Evolutionary conservation across 305 asterid genomes (phyloP).

Genomic region (Galium porrigens): DNA sequence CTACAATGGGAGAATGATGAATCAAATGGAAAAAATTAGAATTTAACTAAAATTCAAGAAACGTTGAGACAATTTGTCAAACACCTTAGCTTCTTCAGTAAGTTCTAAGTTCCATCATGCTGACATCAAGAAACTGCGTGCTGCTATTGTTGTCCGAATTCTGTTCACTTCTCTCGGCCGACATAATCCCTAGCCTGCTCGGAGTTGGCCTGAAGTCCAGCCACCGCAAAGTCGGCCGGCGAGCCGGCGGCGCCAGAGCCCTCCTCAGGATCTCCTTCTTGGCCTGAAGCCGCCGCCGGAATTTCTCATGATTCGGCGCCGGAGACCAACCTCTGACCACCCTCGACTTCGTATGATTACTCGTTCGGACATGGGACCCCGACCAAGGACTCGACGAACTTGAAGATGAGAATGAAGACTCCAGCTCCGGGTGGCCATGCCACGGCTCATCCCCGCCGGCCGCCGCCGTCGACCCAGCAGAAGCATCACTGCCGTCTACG

Average conservation of each 20-base stretch:
- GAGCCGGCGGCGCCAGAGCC: conserved; percentile 49
- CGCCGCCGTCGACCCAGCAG: neutral
- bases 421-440: conserved; percentile 3
- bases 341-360: neutral
- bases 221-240: conserved; percentile 43
- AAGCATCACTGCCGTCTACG: neutral
- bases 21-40: neutral
- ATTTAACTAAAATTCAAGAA: neutral
- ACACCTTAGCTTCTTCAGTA: neutral
- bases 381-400: neutral
- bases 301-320: conserved; percentile 7
- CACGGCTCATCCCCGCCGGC: neutral
- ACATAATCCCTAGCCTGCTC: conserved; percentile 41
- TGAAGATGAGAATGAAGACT: conserved; percentile 1
- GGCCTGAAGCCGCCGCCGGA: conserved; percentile 20
- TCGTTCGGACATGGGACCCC: neutral
- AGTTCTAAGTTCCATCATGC: neutral
- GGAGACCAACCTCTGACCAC: neutral
- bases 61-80: neutral
- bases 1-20: neutral
- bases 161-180: conserved; percentile 26
- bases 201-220: conserved; percentile 53
- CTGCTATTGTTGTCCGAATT: neutral
- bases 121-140: neutral
- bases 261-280: conserved; percentile 47